Base-by-base conservation (phyloP, 2,329 filamentous ascomycete genomes). In the Colletotrichum nymphaeae region DNA sequence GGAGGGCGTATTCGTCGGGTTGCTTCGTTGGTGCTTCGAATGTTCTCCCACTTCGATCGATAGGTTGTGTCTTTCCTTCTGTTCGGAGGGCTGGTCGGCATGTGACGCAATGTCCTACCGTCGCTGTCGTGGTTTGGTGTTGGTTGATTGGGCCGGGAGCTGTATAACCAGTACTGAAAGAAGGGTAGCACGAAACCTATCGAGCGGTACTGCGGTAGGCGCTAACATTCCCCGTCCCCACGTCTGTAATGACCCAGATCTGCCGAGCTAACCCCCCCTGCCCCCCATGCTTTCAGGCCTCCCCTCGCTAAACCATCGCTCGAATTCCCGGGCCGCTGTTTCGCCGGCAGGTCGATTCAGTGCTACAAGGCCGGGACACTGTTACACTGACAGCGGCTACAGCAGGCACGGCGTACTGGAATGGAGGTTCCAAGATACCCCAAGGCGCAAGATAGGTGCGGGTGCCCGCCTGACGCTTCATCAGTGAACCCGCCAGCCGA, bases 51-150 rank as follows among this genome's bases (percentile, higher is more conserved):
- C 32, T 46, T 55, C 46, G 58, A 59, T 46, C n/a, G 49, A 30
- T 63, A 12, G 37, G 32, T 49, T 49, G 42, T 22, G 60, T 32
- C 42, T 30, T 30, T 52, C 42, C 22, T 30, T 30, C 9, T 62
- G 26, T 26, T 42, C 58, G 58, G 70, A 59, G 37, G 49, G 46
- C 24, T 69, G 60, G 60, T 65, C 67, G 70, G 75, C 75, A 76
- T 76, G 75, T 76, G 75, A 76, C 75, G 75, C 75, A 76, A 76
- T 76, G 69, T 56, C 32, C 46, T 62, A 42, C 24, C 52, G 19
- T 49, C 42, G n/a, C 49, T 62, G 64, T 73, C 53, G 66, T 63
- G 66, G 66, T 55, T 60, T 55, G 9, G 42, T 19, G 42, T 49
- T n/a, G 60, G 46, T 65, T 73, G 66, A 67, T 46, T 60, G 69